Percentiles rank a stretch among this genome's conserved stretches.
phyloP scores from a whole-genome alignment of 2,329 filamentous ascomycete species.

The Triangularia setosa region DNA sequence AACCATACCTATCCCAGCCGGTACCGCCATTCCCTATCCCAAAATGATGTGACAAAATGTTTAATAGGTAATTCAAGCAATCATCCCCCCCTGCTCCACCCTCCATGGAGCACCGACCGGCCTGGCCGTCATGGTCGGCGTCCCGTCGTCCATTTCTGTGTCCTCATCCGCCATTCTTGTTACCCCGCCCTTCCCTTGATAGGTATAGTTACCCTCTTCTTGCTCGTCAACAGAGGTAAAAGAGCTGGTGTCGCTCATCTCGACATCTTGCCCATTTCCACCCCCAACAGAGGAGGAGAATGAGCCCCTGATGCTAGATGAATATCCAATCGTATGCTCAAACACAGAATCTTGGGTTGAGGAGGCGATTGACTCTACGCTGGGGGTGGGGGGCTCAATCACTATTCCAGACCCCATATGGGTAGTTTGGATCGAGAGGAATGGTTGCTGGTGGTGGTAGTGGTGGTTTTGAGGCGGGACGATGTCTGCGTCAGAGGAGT shows the following conservation, averaged over 20 bases:
- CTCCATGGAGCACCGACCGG: constrained; percentile 15
- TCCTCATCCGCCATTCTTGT: constrained; percentile 6
- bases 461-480: not conserved
- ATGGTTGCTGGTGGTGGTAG: constrained; percentile 8
- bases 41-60: too few species aligned
- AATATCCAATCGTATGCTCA: not conserved
- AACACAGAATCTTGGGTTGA: not conserved
- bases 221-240: constrained; percentile 29
- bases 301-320: not conserved
- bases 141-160: constrained; percentile 20
- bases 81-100: not conserved
- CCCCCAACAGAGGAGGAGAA: not conserved
- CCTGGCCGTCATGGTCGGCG: constrained; percentile 19
- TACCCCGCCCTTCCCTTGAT: not conserved
- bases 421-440: not conserved
- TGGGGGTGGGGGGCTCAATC: constrained; percentile 38
- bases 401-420: not conserved
- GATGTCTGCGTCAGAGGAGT: not conserved
- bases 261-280: constrained; percentile 36
- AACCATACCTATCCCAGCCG: too few species aligned
- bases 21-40: too few species aligned
- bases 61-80: not conserved
- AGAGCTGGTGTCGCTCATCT: constrained; percentile 48
- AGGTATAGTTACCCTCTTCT: not conserved
- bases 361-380: constrained; percentile 35